Evolutionary conservation across 192 early-diverging fungal genomes (phyloP), one percentile per base, ranked within the genome.

Genomic region (Bifiguratus adelaidae): DNA sequence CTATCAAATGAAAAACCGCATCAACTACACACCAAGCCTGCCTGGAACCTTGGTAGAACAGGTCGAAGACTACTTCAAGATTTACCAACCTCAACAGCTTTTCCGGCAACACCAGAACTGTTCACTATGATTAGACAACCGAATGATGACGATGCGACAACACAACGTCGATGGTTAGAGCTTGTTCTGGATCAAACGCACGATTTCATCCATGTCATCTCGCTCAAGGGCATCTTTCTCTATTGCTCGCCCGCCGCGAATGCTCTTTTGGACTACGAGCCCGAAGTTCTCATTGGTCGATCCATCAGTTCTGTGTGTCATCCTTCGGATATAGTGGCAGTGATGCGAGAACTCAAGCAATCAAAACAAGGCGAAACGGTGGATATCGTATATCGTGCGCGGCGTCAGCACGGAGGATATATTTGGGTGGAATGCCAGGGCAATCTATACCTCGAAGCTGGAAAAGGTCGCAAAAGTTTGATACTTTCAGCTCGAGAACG

Each of bases 181-280:
- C 45, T 65, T 26, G 30, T 80, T 34, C 38, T 78, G 7, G 71
- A 83, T 12, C 60, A 73, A 44, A 54, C 60, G 22, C 58, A 64
- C 38, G 79, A 84, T 47, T 77, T 84, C 38, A 56, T 84, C 20
- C 73, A 77, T 53, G 77, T 84, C 7, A 44, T 84, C 3, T 78
- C 76, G 4, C 63, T 84, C 20, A 76, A 78, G n/a, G 81, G 77
- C 1, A 56, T 74, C n/a, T 82, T 84, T 53, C 61, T 84, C 16
- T 78, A 80, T 54, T 76, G 60, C 20, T 76, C 75, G 5, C 62
- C 67, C 1, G 42, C 42, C 19, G 61, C 63, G 27, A 50, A 50
- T 22, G 47, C 47, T 16, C 33, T 78, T 25, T 54, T 82, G 20
- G 79, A 76, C 46, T 80, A 71, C 47, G 56, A 63, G 40, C 44